These are phyloP conservation scores for Trichoderma koningiopsis DNA, from an alignment of 2,329 filamentous ascomycete species.

Conservation along the genomic window DNA sequence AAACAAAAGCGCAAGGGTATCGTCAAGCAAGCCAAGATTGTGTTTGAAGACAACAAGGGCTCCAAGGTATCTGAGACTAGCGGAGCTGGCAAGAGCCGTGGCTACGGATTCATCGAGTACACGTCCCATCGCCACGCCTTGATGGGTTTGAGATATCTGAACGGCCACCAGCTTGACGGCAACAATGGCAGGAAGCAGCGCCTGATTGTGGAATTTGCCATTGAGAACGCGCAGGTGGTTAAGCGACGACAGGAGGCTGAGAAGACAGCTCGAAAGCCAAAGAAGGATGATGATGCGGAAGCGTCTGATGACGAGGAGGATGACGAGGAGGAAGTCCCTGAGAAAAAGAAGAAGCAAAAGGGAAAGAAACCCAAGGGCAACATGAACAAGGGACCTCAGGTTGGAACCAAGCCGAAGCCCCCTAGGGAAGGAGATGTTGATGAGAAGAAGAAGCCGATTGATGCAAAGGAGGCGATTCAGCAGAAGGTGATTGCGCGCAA, in stretches of 20 bases:
- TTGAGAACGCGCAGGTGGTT: slow-evolving; percentile 97
- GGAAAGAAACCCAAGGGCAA: slow-evolving; percentile 19
- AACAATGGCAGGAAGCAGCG: slow-evolving; percentile 78
- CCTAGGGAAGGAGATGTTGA: slow-evolving; percentile 33
- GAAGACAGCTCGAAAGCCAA: slow-evolving; percentile 38
- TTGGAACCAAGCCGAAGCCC: slow-evolving; percentile 30
- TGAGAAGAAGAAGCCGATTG: slow-evolving; percentile 39
- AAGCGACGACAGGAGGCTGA: slow-evolving; percentile 60
- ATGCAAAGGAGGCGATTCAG: slow-evolving; percentile 47
- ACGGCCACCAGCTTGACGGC: slow-evolving; percentile 68
- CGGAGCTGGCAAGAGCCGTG: slow-evolving; percentile 80
- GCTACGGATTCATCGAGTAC: slow-evolving; percentile 98
- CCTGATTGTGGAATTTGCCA: slow-evolving; percentile 93
- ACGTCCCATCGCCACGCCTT: slow-evolving; percentile 89
- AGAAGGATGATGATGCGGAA: slow-evolving; percentile 19
- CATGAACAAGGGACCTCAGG: slow-evolving; percentile 30
- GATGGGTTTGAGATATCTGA: slow-evolving; percentile 93
- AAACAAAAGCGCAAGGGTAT: slow-evolving; percentile 83
- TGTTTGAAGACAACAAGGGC: slow-evolving; percentile 86
- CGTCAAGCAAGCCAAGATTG: slow-evolving; percentile 90
- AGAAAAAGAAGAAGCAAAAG: slow-evolving; percentile 34
- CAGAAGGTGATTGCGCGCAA: slow-evolving; percentile 87
- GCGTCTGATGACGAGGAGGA: neutral
- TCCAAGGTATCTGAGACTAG: slow-evolving; percentile 77
- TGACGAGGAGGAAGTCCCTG: slow-evolving; percentile 33